These are phyloP conservation scores for Lactarius trivialis DNA, from an alignment of 768 basidiomycete species.

Conservation along the genomic window DNA sequence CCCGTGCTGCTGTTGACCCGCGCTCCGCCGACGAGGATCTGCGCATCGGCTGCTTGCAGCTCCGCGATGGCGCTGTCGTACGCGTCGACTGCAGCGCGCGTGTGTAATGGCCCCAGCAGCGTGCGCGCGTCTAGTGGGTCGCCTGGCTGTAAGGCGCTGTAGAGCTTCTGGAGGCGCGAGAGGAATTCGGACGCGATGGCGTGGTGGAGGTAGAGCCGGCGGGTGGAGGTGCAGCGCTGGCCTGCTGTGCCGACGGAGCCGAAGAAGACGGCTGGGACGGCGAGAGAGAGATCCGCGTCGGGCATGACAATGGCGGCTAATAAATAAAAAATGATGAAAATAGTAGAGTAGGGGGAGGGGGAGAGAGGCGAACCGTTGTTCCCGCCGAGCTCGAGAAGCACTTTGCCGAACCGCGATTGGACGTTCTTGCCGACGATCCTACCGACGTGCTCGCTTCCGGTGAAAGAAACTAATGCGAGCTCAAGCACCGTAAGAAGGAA, in stretches of 20 bases:
- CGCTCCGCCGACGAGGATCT: slow-evolving; percentile 70
- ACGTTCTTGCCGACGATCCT: slow-evolving; percentile 83
- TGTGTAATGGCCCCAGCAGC: slow-evolving; percentile 84
- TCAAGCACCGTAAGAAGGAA: no score
- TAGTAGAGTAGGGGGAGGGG: no score
- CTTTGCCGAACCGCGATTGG: slow-evolving; percentile 82
- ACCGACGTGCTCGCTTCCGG: slow-evolving; percentile 86
- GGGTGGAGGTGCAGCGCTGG: slow-evolving; percentile 83
- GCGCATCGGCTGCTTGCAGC: slow-evolving; percentile 59
- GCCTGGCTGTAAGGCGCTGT: slow-evolving; percentile 67
- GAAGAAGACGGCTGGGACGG: slow-evolving; percentile 87
- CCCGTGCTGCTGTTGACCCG: slow-evolving; percentile 41
- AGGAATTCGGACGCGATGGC: slow-evolving; percentile 73
- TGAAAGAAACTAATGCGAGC: slow-evolving; percentile 71
- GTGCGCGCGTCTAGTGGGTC: slow-evolving; percentile 74
- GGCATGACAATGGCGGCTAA: slow-evolving; percentile 86
- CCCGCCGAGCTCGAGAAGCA: slow-evolving; percentile 86
- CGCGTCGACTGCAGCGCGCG: slow-evolving; percentile 53
- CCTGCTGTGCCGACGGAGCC: slow-evolving; percentile 82
- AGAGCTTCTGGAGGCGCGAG: slow-evolving; percentile 63
- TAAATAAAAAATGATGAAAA: neutral
- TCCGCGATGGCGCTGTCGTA: slow-evolving; percentile 57
- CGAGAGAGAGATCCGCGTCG: slow-evolving; percentile 87
- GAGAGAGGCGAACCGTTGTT: slow-evolving; percentile 68
- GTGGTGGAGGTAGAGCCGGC: slow-evolving; percentile 84